A percentile compares a stretch with the other conserved stretches of the same genome.
Conservation (phyloP, 768 basidiomycete genomes). For the Xanthoconium purpureum region DNA sequence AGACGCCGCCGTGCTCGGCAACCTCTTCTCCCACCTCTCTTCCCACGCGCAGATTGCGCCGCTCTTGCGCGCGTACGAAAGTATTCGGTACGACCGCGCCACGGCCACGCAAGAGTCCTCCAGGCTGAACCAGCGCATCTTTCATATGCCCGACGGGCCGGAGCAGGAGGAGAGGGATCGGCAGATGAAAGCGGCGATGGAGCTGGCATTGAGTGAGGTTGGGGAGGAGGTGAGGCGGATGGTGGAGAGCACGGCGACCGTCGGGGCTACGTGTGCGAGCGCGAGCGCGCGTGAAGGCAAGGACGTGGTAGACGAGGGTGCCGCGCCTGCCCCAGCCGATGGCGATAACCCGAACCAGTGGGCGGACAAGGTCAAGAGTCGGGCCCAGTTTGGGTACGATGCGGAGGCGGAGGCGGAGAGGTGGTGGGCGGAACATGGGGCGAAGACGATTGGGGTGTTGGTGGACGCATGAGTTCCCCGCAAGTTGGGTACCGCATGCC, state of each 20-base stretch:
- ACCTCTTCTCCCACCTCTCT: slow-evolving; percentile 48
- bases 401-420: slow-evolving; percentile 47
- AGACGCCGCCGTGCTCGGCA: slow-evolving; percentile 42
- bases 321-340: background rate
- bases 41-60: slow-evolving; percentile 39
- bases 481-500: too few relatives aligned
- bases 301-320: background rate
- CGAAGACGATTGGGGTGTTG: slow-evolving; percentile 10
- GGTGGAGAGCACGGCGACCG: slow-evolving; percentile 13
- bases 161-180: slow-evolving; percentile 50
- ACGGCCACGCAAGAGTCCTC: slow-evolving; percentile 48
- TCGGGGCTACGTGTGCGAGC: background rate
- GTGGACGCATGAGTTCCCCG: slow-evolving; percentile 10
- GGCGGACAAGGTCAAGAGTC: slow-evolving; percentile 53
- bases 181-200: slow-evolving; percentile 50
- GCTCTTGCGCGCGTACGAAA: slow-evolving; percentile 51
- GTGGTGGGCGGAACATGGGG: slow-evolving; percentile 45
- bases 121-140: slow-evolving; percentile 49
- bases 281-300: background rate
- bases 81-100: slow-evolving; percentile 49
- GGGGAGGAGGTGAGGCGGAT: slow-evolving; percentile 5
- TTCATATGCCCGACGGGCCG: slow-evolving; percentile 55
- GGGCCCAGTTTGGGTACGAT: slow-evolving; percentile 50
- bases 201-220: slow-evolving; percentile 31
- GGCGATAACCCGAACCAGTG: slow-evolving; percentile 50